Conservation (phyloP, 306 rosid species). For the Ormosia emarginata region DNA sequence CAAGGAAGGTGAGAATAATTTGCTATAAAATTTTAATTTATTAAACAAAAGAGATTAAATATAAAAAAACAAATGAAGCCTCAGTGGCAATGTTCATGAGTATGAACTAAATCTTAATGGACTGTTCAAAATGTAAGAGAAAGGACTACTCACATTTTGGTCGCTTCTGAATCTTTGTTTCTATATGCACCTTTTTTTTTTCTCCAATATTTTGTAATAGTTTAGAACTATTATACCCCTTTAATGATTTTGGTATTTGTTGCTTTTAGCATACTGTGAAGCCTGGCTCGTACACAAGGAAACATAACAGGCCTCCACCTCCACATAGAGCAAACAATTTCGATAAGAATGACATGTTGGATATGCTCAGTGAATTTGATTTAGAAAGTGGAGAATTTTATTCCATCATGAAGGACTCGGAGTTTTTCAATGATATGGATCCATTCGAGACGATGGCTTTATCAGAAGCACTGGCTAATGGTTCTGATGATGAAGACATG, state of each 20-base stretch:
- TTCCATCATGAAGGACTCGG: conserved; percentile 26
- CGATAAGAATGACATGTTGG: conserved; percentile 29
- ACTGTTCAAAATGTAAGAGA: background rate
- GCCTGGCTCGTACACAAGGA: conserved; percentile 42
- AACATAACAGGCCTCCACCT: conserved; percentile 38
- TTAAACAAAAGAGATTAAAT: background rate
- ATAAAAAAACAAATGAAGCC: background rate
- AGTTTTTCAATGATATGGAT: conserved; percentile 25
- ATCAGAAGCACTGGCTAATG: conserved; percentile 25
- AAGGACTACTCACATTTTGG: background rate
- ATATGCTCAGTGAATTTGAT: conserved; percentile 36
- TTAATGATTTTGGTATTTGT: conserved; percentile 11
- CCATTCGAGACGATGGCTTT: conserved; percentile 28
- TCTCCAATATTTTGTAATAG: background rate
- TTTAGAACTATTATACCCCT: background rate
- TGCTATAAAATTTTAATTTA: background rate
- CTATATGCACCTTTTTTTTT: background rate
- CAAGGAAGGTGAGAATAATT: background rate
- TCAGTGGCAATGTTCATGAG: background rate
- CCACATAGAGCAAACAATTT: background rate
- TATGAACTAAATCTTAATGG: background rate
- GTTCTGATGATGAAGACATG: conserved; percentile 24
- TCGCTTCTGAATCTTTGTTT: background rate
- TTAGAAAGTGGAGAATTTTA: conserved; percentile 26
- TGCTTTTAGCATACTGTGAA: conserved; percentile 44